Conservation (phyloP, 352 stramenopile species). For the Globisporangium ultimum region DNA sequence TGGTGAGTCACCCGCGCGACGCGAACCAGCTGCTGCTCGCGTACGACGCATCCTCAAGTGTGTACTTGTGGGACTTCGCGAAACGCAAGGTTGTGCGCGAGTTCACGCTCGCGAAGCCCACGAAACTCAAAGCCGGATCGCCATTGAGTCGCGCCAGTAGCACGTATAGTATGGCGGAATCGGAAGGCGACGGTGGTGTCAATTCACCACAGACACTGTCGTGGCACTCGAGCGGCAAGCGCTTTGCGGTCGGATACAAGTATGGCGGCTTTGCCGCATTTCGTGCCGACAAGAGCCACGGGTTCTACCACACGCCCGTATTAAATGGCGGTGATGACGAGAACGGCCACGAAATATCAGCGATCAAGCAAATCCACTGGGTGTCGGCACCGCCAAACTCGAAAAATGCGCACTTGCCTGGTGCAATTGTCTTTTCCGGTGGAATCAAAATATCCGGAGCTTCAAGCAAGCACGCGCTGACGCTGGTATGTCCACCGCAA, state of each 20-base stretch:
- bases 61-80: conserved; percentile 66
- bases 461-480: conserved; percentile 28
- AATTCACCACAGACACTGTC: conserved; percentile 57
- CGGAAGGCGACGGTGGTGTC: conserved; percentile 1
- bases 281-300: conserved; percentile 51
- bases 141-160: conserved; percentile 7
- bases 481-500: conserved; percentile 37
- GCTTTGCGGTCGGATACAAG: conserved; percentile 69
- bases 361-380: conserved; percentile 58
- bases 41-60: conserved; percentile 43
- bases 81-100: conserved; percentile 60
- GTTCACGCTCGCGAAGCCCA: conserved; percentile 22
- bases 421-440: conserved; percentile 48
- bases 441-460: conserved; percentile 12
- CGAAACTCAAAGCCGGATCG: conserved; percentile 5
- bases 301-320: conserved; percentile 28
- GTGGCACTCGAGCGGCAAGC: conserved; percentile 79
- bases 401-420: conserved; percentile 40
- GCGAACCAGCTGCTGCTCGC: conserved; percentile 59
- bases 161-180: conserved; percentile 8
- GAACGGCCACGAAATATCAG: background rate
- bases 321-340: background rate
- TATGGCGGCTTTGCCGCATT: conserved; percentile 58
- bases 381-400: conserved; percentile 57
- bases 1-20: conserved; percentile 58